Evolutionary conservation across 371 early-diverging fungal species (phyloP).

Genomic region (Coemansia sp.): DNA sequence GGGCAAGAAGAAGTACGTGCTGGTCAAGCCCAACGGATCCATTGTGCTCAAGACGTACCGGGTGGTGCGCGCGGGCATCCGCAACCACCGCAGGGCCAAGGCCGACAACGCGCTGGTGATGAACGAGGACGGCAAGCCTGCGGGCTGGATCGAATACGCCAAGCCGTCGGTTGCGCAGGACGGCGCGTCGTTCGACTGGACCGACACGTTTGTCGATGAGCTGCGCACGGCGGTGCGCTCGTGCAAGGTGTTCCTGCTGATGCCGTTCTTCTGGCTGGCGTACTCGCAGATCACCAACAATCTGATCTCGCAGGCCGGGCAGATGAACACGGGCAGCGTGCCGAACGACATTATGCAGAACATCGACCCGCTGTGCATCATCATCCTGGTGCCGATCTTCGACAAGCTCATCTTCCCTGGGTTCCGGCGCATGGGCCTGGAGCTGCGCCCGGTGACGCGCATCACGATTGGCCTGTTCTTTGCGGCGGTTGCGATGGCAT

Average conservation of each 20-base stretch:
- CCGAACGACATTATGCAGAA: slow-evolving; percentile 65
- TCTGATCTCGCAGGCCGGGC: slow-evolving; percentile 68
- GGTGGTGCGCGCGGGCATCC: slow-evolving; percentile 52
- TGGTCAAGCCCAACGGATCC: slow-evolving; percentile 63
- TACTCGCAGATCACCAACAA: slow-evolving; percentile 76
- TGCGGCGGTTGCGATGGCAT: slow-evolving; percentile 65
- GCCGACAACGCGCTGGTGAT: slow-evolving; percentile 13
- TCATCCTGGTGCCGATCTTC: slow-evolving; percentile 71
- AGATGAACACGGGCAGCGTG: slow-evolving; percentile 62
- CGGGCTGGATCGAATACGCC: slow-evolving; percentile 55
- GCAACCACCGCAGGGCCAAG: slow-evolving; percentile 45
- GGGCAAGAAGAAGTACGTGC: slow-evolving; percentile 61
- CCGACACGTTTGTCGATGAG: slow-evolving; percentile 73
- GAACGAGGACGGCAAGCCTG: slow-evolving; percentile 31
- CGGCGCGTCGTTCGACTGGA: slow-evolving; percentile 56
- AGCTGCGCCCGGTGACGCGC: slow-evolving; percentile 66
- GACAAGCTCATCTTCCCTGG: slow-evolving; percentile 67
- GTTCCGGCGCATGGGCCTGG: slow-evolving; percentile 62
- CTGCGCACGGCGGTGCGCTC: slow-evolving; percentile 63
- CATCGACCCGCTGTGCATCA: slow-evolving; percentile 65
- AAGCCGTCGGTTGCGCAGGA: slow-evolving; percentile 52
- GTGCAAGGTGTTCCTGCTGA: slow-evolving; percentile 71
- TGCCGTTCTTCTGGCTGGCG: slow-evolving; percentile 76
- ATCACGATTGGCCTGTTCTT: slow-evolving; percentile 71
- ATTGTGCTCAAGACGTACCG: slow-evolving; percentile 57